phyloP scores from a whole-genome alignment of 2,329 filamentous ascomycete species.

The Beauveria scarabaeidicola region DNA sequence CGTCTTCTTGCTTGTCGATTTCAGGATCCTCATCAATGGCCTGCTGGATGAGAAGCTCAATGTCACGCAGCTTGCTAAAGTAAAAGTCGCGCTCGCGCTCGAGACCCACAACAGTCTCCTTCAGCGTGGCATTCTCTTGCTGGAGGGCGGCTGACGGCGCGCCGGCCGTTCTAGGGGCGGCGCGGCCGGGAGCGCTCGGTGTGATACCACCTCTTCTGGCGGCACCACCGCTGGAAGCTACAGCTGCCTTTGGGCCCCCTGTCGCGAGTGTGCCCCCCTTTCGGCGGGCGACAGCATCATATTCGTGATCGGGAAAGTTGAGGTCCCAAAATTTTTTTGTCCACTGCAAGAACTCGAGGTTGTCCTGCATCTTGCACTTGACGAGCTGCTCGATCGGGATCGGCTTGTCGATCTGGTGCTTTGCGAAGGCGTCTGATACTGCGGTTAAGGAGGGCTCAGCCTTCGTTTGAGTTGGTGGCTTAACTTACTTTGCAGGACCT shows the following conservation, averaged over 20 bases:
- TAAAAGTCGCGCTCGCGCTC: constrained; percentile 98
- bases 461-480: not conserved
- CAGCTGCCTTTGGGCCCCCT: constrained; percentile 35
- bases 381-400: constrained; percentile 82
- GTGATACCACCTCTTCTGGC: constrained; percentile 51
- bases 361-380: constrained; percentile 99
- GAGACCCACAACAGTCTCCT: constrained; percentile 89
- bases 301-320: constrained; percentile 94
- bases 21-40: constrained; percentile 88
- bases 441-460: not conserved
- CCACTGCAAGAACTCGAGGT: constrained; percentile 98
- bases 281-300: constrained; percentile 79
- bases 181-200: constrained; percentile 45
- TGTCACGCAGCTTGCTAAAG: constrained; percentile 96
- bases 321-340: constrained; percentile 96
- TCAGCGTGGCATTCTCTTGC: constrained; percentile 78
- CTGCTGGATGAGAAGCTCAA: constrained; percentile 88
- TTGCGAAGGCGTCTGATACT: constrained; percentile 64
- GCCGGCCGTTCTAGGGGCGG: constrained; percentile 39
- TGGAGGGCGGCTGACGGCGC: constrained; percentile 64
- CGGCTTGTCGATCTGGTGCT: constrained; percentile 80
- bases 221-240: constrained; percentile 42
- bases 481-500: constrained; percentile 80
- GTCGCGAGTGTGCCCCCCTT: constrained; percentile 63
- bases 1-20: constrained; percentile 87